A percentile compares a stretch with the other conserved stretches of the same genome.
phyloP scores from a whole-genome alignment of 257 asterid genomes.

The Scutellaria baicalensis region DNA sequence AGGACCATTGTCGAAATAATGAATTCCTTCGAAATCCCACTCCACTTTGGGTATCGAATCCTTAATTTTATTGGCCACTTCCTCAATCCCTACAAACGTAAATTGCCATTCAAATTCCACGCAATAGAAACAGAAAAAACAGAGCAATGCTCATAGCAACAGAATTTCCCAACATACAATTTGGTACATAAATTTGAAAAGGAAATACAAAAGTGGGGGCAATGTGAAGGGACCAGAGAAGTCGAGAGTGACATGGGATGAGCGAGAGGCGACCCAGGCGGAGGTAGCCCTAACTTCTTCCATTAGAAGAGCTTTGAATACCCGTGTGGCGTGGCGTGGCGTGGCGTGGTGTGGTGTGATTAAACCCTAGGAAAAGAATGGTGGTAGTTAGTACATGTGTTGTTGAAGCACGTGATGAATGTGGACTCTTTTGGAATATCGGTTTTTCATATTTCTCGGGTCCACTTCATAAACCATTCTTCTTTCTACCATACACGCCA shows the following conservation, averaged over 20 bases:
- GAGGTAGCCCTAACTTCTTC: slow-evolving; percentile 73
- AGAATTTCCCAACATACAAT: background rate
- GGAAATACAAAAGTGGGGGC: background rate
- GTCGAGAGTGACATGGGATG: slow-evolving; percentile 79
- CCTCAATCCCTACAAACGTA: slow-evolving; percentile 55
- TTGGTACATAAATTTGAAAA: background rate
- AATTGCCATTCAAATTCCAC: background rate
- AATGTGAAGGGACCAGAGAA: slow-evolving; percentile 44
- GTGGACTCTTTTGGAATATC: background rate
- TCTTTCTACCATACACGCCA: no score
- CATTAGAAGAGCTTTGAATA: slow-evolving; percentile 30
- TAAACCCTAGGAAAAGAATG: slow-evolving; percentile 17
- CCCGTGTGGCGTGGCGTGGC: no score
- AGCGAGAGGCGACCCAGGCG: slow-evolving; percentile 87
- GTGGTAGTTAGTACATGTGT: background rate
- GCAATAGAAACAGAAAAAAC: background rate
- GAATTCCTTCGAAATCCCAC: slow-evolving; percentile 97
- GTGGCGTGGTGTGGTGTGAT: no score
- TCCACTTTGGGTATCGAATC: slow-evolving; percentile 81
- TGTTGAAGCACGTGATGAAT: slow-evolving; percentile 15
- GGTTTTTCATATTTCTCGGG: background rate
- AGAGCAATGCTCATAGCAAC: background rate
- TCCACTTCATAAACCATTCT: background rate
- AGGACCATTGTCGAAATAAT: slow-evolving; percentile 86
- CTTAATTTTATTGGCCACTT: slow-evolving; percentile 54